Conservation (phyloP, 352 stramenopile genomes). For the Phytopythium oedochilum region DNA sequence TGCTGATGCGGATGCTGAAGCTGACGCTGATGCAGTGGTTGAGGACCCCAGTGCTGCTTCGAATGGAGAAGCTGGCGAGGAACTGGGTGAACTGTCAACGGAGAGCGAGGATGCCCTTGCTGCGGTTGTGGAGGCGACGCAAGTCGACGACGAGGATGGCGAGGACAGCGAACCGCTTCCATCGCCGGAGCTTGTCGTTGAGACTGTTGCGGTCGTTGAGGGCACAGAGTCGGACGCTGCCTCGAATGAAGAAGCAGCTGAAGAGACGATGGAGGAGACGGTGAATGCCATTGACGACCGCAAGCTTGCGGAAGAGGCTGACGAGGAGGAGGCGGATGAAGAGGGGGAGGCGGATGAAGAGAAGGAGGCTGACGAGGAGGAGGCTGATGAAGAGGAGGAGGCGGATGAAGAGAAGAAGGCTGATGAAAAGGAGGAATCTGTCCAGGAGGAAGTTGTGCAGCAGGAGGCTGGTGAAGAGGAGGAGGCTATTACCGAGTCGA, state of each 20-base stretch:
- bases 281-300: background rate
- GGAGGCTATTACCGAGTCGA: too few species aligned
- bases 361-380: background rate
- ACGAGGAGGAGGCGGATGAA: background rate
- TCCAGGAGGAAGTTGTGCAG: too few species aligned
- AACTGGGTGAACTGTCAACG: too few species aligned
- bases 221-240: background rate
- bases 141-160: too few species aligned
- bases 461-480: too few species aligned
- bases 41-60: constrained; percentile 3
- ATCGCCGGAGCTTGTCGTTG: too few species aligned
- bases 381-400: background rate
- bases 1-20: background rate
- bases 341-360: constrained; percentile 8
- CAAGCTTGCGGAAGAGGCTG: background rate
- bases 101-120: too few species aligned
- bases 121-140: too few species aligned
- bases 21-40: background rate
- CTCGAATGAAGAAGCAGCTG: constrained; percentile 5
- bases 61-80: background rate
- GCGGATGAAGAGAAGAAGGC: constrained; percentile 6
- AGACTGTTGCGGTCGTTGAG: background rate
- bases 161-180: too few species aligned
- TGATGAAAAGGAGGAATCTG: background rate
- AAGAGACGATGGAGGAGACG: background rate